Percentiles rank a stretch among this genome's conserved stretches.
Evolutionary conservation across 345 rosid species (phyloP).

Genomic region (Anastatica hierochuntica): DNA sequence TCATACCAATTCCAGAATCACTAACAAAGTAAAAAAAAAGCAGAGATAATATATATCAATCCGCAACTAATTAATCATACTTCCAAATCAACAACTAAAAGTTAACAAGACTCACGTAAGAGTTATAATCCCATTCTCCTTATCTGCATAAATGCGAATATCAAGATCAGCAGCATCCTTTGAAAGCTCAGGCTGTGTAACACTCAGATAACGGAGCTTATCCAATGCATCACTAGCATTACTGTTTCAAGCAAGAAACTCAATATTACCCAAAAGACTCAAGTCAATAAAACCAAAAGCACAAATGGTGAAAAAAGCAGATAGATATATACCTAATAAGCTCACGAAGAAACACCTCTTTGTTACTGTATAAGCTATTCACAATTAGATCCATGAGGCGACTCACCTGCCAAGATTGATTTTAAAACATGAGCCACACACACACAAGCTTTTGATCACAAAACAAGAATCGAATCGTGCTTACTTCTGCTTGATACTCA

Average conservation of each 20-base stretch:
- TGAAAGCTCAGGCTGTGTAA: conserved; percentile 62
- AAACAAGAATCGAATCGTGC: neutral
- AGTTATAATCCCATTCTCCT: conserved; percentile 71
- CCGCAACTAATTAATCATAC: neutral
- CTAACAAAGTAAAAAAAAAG: conserved; percentile 31
- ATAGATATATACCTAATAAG: conserved; percentile 93
- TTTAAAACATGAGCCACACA: neutral
- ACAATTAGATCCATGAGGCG: conserved; percentile 99
- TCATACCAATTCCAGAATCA: conserved; percentile 96
- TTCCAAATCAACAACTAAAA: neutral
- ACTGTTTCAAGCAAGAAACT: conserved; percentile 27
- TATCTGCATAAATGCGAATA: conserved; percentile 77
- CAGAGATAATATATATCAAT: neutral
- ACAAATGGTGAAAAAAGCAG: neutral
- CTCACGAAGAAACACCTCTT: conserved; percentile 96
- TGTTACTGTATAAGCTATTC: conserved; percentile 89
- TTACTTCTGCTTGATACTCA: conserved; percentile 96
- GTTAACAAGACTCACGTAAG: conserved; percentile 43
- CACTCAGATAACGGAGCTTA: conserved; percentile 82
- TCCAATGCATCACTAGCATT: conserved; percentile 99
- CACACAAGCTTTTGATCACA: neutral
- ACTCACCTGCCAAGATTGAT: conserved; percentile 64
- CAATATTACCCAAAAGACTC: no score
- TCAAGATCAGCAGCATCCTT: conserved; percentile 68
- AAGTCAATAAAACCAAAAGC: neutral